These are phyloP conservation scores for Leucosporidium creatinivorum DNA, from an alignment of 768 basidiomycete species.

Conservation along the genomic window DNA sequence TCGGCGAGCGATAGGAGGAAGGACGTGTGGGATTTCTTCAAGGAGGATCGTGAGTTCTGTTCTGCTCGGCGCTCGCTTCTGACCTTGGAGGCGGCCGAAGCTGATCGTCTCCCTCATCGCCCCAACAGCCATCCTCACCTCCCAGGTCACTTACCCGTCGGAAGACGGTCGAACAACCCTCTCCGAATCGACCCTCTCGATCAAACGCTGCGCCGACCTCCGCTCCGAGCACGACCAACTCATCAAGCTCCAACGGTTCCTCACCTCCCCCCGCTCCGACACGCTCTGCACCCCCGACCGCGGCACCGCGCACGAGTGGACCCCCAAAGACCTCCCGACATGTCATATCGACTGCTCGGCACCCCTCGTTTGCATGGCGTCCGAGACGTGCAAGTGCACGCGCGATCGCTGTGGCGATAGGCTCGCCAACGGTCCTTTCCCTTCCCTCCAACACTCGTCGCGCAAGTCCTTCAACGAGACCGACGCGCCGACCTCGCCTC, in stretches of 20 bases:
- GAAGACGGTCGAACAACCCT: conserved; percentile 33
- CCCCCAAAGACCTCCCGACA: conserved; percentile 21
- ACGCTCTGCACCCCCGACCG: conserved; percentile 15
- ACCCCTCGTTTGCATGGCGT: conserved; percentile 32
- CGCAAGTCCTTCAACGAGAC: conserved; percentile 8
- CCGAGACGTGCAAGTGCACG: conserved; percentile 36
- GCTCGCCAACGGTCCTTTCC: conserved; percentile 19
- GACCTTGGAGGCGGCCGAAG: neutral
- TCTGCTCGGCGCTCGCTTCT: neutral
- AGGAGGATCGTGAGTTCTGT: conserved; percentile 33
- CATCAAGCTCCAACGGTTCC: conserved; percentile 16
- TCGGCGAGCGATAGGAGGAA: conserved; percentile 11
- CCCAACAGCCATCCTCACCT: conserved; percentile 32
- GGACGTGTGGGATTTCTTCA: conserved; percentile 31
- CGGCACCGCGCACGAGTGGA: conserved; percentile 30
- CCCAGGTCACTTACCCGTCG: conserved; percentile 35
- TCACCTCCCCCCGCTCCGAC: conserved; percentile 4
- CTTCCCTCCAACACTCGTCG: conserved; percentile 13
- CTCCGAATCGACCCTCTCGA: conserved; percentile 32
- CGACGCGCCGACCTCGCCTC: neutral
- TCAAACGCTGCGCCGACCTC: conserved; percentile 27
- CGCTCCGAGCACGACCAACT: conserved; percentile 31
- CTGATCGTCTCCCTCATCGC: neutral
- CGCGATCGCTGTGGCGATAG: conserved; percentile 33
- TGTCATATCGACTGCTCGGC: conserved; percentile 34